Percentiles rank a stretch among this genome's conserved stretches.
These are phyloP conservation scores for Neurospora sublineolata DNA, from an alignment of 495 filamentous ascomycete species.

Conservation along the genomic window DNA sequence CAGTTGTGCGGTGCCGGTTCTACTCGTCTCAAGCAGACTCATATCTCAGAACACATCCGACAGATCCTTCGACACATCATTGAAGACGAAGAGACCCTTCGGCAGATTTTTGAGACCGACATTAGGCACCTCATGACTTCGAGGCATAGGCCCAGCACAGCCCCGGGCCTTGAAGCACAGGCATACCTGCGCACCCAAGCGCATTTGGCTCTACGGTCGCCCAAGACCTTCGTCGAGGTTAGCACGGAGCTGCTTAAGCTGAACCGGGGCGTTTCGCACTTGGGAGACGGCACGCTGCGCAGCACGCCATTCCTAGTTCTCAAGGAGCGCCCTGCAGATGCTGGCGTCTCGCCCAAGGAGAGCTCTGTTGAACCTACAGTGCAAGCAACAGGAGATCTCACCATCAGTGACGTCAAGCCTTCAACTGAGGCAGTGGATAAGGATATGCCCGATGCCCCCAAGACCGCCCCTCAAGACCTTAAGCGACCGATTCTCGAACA, in stretches of 20 bases:
- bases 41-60: conserved; percentile 51
- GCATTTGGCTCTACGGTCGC: conserved; percentile 71
- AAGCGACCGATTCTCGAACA: conserved; percentile 84
- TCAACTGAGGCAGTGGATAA: conserved; percentile 41
- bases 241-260: conserved; percentile 76
- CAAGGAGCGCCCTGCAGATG: conserved; percentile 23
- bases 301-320: conserved; percentile 20
- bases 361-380: conserved; percentile 30
- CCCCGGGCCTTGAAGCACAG: conserved; percentile 26
- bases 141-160: neutral
- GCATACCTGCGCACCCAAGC: conserved; percentile 67
- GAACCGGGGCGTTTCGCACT: conserved; percentile 39
- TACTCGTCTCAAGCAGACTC: conserved; percentile 59
- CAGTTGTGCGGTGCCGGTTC: conserved; percentile 71
- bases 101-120: conserved; percentile 86
- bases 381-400: conserved; percentile 44
- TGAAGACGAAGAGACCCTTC: conserved; percentile 83
- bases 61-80: conserved; percentile 83
- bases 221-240: conserved; percentile 83
- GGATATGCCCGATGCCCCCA: conserved; percentile 48
- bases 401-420: conserved; percentile 41
- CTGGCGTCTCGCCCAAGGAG: conserved; percentile 24
- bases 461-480: conserved; percentile 45
- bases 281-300: conserved; percentile 39
- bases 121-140: conserved; percentile 56